These are phyloP conservation scores for Trichosporon faecale DNA, from an alignment of 1,284 basidiomycete genomes.

Conservation along the genomic window DNA sequence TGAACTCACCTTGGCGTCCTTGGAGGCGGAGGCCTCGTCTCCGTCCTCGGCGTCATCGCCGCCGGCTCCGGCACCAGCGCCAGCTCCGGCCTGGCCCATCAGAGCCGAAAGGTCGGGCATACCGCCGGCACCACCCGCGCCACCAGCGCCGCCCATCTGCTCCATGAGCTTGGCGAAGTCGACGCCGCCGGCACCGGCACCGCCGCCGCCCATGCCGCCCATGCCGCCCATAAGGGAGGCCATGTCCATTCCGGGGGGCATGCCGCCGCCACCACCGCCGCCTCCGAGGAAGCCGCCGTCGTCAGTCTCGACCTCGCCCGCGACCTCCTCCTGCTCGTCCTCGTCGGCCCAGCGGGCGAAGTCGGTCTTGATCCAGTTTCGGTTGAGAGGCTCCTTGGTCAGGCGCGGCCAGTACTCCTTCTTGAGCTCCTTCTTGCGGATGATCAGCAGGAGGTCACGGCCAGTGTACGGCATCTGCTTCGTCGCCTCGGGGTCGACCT, in stretches of 20 bases:
- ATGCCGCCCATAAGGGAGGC: slow-evolving; percentile 43
- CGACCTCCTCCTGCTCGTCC: slow-evolving; percentile 76
- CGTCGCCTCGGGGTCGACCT: slow-evolving; percentile 73
- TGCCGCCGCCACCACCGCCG: slow-evolving; percentile 27
- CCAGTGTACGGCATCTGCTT: slow-evolving; percentile 60
- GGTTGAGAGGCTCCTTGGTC: slow-evolving; percentile 71
- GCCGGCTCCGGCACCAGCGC: slow-evolving; percentile 41
- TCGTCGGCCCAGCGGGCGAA: slow-evolving; percentile 86
- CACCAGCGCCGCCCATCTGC: slow-evolving; percentile 47
- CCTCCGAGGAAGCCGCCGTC: slow-evolving; percentile 41
- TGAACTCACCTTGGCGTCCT: slow-evolving; percentile 25
- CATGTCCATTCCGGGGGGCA: slow-evolving; percentile 32
- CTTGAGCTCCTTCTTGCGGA: slow-evolving; percentile 75
- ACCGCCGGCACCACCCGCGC: slow-evolving; percentile 52
- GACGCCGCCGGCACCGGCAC: slow-evolving; percentile 56
- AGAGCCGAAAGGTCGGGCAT: slow-evolving; percentile 40
- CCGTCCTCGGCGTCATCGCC: slow-evolving; percentile 38
- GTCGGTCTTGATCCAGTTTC: slow-evolving; percentile 81
- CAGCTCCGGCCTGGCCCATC: slow-evolving; percentile 47
- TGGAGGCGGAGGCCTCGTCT: slow-evolving; percentile 53
- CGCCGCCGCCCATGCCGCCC: slow-evolving; percentile 54
- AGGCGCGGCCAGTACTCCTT: slow-evolving; percentile 84
- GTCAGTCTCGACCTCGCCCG: slow-evolving; percentile 13
- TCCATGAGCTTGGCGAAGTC: slow-evolving; percentile 51
- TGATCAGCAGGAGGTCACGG: slow-evolving; percentile 63